Evolutionary conservation across 129 eudicot genomes (phyloP), one percentile per base, ranked within the genome.

Genomic region (Flaveria linearis): DNA sequence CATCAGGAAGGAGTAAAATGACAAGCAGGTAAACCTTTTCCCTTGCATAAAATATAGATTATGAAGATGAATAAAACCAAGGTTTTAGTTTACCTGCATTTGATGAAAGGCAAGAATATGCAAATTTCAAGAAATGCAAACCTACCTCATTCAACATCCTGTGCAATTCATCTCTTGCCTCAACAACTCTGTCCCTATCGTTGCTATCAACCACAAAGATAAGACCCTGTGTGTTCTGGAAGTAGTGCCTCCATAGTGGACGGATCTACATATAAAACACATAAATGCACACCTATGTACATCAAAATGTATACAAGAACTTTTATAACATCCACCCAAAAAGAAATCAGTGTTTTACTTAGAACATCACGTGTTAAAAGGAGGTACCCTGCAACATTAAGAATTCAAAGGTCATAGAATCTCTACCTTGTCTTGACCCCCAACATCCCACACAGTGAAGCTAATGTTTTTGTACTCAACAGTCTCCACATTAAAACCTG

Each of bases 361-460:
- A 49, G 47, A 7, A 28, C 36, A 64, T 22, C 9, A 20, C 11
- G 3, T 13, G 45, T 63, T 53, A 18, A 62, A 62, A 7, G 28
- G 10, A 46, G 20, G 17, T 45, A 18, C 17, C 13, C 22, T 76
- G 72, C 72, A 69, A 39, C 7, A 68, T 63, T 15, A 74, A 16
- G 53, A 52, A 7, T 67, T 72, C 30, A 74, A 46, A 28, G 52
- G 17, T 58, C 15, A 22, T 20, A 72, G 22, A 20, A 42, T 23
- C 17, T 78, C 45, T 20, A 94, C 99, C 97, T 94, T 94, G 97
- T 94, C 99, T 82, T 94, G 99, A 80, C 99, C 99, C 64, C 99
- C 99, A 10, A 94, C 99, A 87, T 94, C 99, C 99, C 99, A 94
- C 53, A 94, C 99, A 7, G 99, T 94, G 89, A 94, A 94, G 89